Base-by-base conservation (phyloP, 169 alveolate genomes). In the Cyclospora cayetanensis region DNA sequence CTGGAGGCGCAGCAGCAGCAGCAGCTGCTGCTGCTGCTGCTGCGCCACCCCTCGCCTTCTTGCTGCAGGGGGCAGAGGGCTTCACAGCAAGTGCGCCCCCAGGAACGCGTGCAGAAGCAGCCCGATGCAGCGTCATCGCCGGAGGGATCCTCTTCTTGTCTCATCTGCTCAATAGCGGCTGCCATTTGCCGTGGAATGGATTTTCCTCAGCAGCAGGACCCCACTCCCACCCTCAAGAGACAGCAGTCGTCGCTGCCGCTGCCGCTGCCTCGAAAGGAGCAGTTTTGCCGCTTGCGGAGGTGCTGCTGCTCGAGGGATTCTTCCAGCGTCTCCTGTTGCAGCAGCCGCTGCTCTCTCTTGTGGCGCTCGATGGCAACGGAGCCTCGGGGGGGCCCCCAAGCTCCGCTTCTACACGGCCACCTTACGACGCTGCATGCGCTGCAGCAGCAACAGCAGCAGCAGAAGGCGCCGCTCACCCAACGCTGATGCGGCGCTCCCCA, bases 371-470 rank as follows among this genome's bases (percentile, higher is more conserved):
- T n/a, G n/a, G n/a, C n/a, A n/a, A n/a, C n/a, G 5, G 46, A 2
- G 42, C 31, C 86, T 76, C 68, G 1, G 66, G 22, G 37, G 86
- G 53, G 27, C 2, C 63, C 46, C 65, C 63, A 76, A 66, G 68
- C 39, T 37, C 63, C 39, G 35, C 55, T 2, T 50, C 86, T 20
- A 0, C 7, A 1, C 86, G 86, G 37, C 9, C 41, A 42, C 66
- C 86, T 3, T 76, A 76, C 27, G 86, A 76, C 25, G n/a, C 39
- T 12, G 53, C 55, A 9, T 70, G 83, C 41, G 82, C 82, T n/a
- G 66, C 86, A 42, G 63, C 86, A 42, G 65, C 86, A 42, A 66
- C 86, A 76, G 86, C 86, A 76, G 68, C 86, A 41, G 66, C 86
- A 76, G 86, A 76, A 76, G 86, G 86, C 5, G 27, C 86, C 9